These are phyloP conservation scores for Ceratobasidium theobromae DNA, from an alignment of 1,284 basidiomycete species.

Conservation along the genomic window DNA sequence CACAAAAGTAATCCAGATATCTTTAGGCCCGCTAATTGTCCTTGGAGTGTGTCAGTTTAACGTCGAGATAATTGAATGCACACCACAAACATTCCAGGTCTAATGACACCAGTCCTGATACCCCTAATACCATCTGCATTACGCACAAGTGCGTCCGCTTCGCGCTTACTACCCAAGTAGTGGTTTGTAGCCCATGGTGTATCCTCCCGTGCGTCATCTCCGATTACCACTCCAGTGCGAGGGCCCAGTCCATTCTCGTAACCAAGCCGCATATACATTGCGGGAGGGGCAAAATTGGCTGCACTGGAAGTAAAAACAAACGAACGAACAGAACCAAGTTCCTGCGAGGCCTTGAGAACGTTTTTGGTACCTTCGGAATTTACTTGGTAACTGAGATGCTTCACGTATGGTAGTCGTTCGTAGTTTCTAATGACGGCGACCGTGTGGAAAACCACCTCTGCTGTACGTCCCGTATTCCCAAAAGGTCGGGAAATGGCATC, in stretches of 20 bases:
- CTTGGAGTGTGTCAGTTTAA: background rate
- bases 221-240: background rate
- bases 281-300: background rate
- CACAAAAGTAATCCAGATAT: slow-evolving; percentile 6
- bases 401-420: slow-evolving; percentile 17
- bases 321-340: background rate
- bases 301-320: slow-evolving; percentile 21
- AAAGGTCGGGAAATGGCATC: slow-evolving; percentile 9
- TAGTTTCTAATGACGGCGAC: slow-evolving; percentile 7
- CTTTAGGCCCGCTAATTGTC: slow-evolving; percentile 19
- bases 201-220: background rate
- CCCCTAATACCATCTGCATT: slow-evolving; percentile 9
- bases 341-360: slow-evolving; percentile 12
- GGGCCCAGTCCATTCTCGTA: background rate
- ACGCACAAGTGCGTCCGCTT: slow-evolving; percentile 10
- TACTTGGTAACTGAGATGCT: slow-evolving; percentile 15
- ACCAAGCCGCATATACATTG: slow-evolving; percentile 8
- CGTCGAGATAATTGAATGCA: background rate
- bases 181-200: background rate
- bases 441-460: slow-evolving; percentile 15
- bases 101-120: slow-evolving; percentile 12
- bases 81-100: slow-evolving; percentile 17
- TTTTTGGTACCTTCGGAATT: slow-evolving; percentile 16
- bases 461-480: slow-evolving; percentile 1
- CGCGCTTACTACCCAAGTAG: slow-evolving; percentile 6